phyloP scores from a whole-genome alignment of 2,329 filamentous ascomycete species.

The Dothiorella sarmentorum region DNA sequence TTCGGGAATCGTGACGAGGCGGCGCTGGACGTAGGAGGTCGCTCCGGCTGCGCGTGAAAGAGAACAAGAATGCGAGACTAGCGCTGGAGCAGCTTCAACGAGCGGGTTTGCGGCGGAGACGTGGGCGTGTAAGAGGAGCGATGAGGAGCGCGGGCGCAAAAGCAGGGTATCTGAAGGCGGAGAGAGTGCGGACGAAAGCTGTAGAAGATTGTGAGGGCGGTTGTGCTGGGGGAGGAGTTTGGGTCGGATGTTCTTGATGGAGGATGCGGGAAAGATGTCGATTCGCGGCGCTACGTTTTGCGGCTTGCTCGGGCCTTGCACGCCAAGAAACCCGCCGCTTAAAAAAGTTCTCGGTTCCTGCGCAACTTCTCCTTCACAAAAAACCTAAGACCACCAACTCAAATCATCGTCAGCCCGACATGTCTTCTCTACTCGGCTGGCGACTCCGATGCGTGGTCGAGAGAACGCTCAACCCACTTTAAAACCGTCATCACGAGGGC shows the following conservation, averaged over 20 bases:
- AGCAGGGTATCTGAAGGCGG: background rate
- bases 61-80: conserved; percentile 1
- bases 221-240: conserved; percentile 6
- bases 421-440: conserved; percentile 56
- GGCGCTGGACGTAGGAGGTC: conserved; percentile 3
- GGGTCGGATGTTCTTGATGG: conserved; percentile 15
- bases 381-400: conserved; percentile 66
- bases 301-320: conserved; percentile 5
- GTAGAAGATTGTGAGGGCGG: background rate
- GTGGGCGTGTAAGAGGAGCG: background rate
- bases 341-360: conserved; percentile 18
- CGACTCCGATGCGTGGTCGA: conserved; percentile 71
- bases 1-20: background rate
- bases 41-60: conserved; percentile 5
- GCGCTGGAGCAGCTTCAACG: conserved; percentile 12
- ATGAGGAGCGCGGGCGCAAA: background rate
- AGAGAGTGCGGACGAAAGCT: background rate
- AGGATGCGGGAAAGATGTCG: conserved; percentile 19
- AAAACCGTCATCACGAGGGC: conserved; percentile 82
- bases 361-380: conserved; percentile 35
- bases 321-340: conserved; percentile 17
- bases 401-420: conserved; percentile 67
- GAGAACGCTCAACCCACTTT: conserved; percentile 63
- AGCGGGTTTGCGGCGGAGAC: background rate
- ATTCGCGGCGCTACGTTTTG: conserved; percentile 18